Conservation (phyloP, 768 basidiomycete genomes). For the Hericium coralloides region DNA sequence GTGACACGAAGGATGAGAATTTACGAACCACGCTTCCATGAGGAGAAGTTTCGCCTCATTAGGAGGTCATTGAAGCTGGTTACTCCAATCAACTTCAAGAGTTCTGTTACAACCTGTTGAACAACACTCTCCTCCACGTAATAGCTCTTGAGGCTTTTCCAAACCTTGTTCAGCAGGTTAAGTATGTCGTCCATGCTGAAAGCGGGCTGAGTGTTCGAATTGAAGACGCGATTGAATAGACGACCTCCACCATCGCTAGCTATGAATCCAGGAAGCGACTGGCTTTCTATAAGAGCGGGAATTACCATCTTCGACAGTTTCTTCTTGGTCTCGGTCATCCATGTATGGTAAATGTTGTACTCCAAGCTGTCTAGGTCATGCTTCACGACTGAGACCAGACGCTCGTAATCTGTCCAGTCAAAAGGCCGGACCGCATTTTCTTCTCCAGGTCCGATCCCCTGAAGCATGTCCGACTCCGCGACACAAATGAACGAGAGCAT, state of each 20-base stretch:
- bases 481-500: slow-evolving; percentile 98
- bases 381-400: slow-evolving; percentile 94
- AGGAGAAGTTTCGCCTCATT: slow-evolving; percentile 98
- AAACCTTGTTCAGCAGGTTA: slow-evolving; percentile 93
- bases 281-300: slow-evolving; percentile 96
- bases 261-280: slow-evolving; percentile 95
- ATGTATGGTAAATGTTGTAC: slow-evolving; percentile 99
- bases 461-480: slow-evolving; percentile 97
- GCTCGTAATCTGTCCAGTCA: slow-evolving; percentile 96
- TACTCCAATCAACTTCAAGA: slow-evolving; percentile 92
- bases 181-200: slow-evolving; percentile 98
- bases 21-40: slow-evolving; percentile 92
- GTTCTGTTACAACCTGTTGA: slow-evolving; percentile 90
- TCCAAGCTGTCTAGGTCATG: slow-evolving; percentile 97
- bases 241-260: slow-evolving; percentile 90
- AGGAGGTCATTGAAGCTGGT: slow-evolving; percentile 97
- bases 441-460: slow-evolving; percentile 95
- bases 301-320: slow-evolving; percentile 95
- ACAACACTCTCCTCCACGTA: slow-evolving; percentile 97
- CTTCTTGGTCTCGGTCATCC: slow-evolving; percentile 98
- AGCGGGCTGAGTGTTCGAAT: slow-evolving; percentile 80
- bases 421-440: slow-evolving; percentile 88
- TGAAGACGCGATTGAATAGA: slow-evolving; percentile 88
- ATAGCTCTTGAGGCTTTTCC: slow-evolving; percentile 96
- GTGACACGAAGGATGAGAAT: neutral